Evolutionary conservation across 192 early-diverging fungal genomes (phyloP), one percentile per base, ranked within the genome.

Genomic region (Coemansia asiatica): DNA sequence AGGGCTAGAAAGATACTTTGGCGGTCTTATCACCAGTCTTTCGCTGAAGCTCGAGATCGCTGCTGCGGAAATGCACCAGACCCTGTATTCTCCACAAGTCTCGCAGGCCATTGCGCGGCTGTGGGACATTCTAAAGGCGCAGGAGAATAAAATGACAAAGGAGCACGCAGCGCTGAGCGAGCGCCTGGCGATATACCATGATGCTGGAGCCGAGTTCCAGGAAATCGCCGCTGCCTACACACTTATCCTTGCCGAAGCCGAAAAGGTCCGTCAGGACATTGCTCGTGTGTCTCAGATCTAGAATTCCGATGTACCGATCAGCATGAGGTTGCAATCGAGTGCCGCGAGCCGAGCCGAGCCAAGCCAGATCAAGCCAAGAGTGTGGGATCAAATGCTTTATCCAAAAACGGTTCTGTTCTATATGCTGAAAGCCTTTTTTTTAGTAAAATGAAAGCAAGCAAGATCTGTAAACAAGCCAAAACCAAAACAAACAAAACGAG

Each of bases 1-100:
- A 15, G 78, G 68, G 25, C 69, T 80, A 3, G 78, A 80, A 33
- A 56, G 61, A 19, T 80, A 80, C 66, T 80, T 80, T 80, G 78
- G 72, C 57, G 72, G 78, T 16, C 70, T 80, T 12, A 80, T 80
- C 29, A 63, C 71, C 55, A 80, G 78, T 27, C 69, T 80, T 6
- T 61, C 66, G 28, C 78, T 80, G 23, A 80, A 80, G 63, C 66
- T 75, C 48, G 61, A 63, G 40, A 67, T 80, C 26, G 46, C 63
- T 49, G 65, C 66, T 0, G 72, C 66, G 13, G 78, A 80, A n/a
- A 80, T 80, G 78, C 57, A 71, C 66, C 60, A 55, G 28, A 63
- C 68, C 12, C 63, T 80, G 55, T 80, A 80, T 53, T 44, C 69
- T 55, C 66, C 78, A 13, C 63, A 67, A 9, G 65, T 71, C 2